phyloP scores from a whole-genome alignment of 371 early-diverging fungal species.

The Zancudomyces culisetae region DNA sequence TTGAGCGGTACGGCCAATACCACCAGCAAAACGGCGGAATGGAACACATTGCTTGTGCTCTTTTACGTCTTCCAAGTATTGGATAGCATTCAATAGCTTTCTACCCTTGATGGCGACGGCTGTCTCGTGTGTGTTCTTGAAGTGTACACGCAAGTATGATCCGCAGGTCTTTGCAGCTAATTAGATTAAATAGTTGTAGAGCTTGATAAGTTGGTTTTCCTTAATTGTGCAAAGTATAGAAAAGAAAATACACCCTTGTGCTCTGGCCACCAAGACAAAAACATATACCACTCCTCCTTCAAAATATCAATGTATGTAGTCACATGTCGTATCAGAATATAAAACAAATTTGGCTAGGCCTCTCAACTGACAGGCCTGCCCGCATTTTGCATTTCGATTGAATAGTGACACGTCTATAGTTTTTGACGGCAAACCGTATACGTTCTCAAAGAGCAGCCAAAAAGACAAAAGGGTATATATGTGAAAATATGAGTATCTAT shows the following conservation, averaged over 20 bases:
- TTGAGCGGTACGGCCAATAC: constrained; percentile 95
- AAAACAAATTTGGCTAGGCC: neutral
- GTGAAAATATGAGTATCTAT: neutral
- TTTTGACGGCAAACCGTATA: no score
- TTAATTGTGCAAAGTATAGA: neutral
- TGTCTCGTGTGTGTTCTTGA: constrained; percentile 94
- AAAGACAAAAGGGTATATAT: no score
- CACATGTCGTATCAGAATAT: neutral
- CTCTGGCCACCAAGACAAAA: no score
- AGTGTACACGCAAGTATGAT: constrained; percentile 92
- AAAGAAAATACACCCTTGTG: neutral
- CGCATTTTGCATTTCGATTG: no score
- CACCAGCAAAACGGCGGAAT: constrained; percentile 94
- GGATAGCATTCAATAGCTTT: constrained; percentile 83
- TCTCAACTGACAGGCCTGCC: neutral
- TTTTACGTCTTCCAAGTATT: constrained; percentile 90
- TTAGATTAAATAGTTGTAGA: neutral
- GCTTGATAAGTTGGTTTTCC: neutral
- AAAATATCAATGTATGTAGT: neutral
- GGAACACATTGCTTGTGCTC: constrained; percentile 96
- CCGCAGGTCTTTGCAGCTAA: constrained; percentile 85
- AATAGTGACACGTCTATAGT: no score
- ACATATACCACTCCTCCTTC: no score
- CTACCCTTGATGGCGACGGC: constrained; percentile 88
- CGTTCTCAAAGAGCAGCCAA: no score